Conservation (phyloP, 306 rosid genomes). For the Carpinus viminea region DNA sequence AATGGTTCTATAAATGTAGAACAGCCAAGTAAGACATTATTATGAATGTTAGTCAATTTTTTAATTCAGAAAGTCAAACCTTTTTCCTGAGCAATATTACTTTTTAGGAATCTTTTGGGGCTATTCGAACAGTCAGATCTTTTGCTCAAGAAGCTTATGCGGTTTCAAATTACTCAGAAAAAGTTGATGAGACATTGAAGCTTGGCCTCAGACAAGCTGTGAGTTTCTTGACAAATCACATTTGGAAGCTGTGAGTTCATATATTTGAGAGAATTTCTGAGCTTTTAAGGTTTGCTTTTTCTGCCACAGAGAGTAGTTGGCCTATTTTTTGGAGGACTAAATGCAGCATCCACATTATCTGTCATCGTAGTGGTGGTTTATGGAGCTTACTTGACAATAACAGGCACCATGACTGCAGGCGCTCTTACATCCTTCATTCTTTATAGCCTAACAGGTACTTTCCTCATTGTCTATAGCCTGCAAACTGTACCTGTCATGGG, state of each 20-base stretch:
- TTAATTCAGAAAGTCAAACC: neutral
- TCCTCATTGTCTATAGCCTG: conserved; percentile 2
- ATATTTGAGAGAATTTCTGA: neutral
- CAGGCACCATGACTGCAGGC: conserved; percentile 43
- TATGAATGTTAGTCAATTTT: neutral
- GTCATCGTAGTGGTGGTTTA: conserved; percentile 45
- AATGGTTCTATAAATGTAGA: neutral
- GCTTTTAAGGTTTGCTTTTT: conserved; percentile 7
- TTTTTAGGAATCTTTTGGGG: conserved; percentile 50
- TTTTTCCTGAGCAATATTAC: neutral
- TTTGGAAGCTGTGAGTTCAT: neutral
- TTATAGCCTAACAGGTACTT: conserved; percentile 49
- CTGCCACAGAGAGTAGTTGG: conserved; percentile 42
- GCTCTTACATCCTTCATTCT: conserved; percentile 51
- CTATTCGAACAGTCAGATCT: conserved; percentile 48
- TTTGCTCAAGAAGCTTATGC: conserved; percentile 47
- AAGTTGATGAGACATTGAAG: conserved; percentile 45
- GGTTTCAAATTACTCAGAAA: conserved; percentile 43
- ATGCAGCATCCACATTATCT: conserved; percentile 45
- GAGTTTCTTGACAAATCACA: conserved; percentile 7
- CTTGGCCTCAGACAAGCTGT: conserved; percentile 54
- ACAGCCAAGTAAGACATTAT: neutral
- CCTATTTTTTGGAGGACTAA: conserved; percentile 48
- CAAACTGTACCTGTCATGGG: neutral
- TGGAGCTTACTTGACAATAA: conserved; percentile 47